Base-by-base conservation (phyloP, 768 basidiomycete genomes). In the Suillus fuscotomentosus region DNA sequence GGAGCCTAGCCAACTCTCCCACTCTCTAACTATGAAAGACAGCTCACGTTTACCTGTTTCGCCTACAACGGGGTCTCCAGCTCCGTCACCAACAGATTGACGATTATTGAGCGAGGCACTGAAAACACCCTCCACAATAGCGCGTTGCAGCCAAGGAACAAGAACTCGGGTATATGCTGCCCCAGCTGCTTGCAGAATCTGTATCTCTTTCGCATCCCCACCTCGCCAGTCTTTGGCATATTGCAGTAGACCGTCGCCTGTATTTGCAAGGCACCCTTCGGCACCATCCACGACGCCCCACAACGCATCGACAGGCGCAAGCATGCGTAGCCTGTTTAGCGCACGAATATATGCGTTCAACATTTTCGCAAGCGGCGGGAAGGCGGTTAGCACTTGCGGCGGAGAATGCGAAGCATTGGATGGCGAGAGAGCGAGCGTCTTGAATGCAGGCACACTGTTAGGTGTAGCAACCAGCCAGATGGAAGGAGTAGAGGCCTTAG, bases 251-350 rank as follows among this genome's bases (percentile, higher is more conserved):
- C 77, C 76, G 11, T 77, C 70, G 6, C 84, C 85, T 5, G 80
- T 77, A 41, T 73, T 74, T 2, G 77, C 80, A 20, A 94, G 77
- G 8, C 82, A 77, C 3, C 70, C 73, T 57, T 90, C 88, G 27
- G 92, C 77, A n/a, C 79, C 76, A 0, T 69, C 68, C 1, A 80
- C 70, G 11, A 93, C 77, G n/a, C 82, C 80, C 1, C 71, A 68
- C 54, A 87, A 70, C n/a, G 90, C 80, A 13, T 79, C 80, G 14
- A 85, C 77, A 3, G 94, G 94, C 3, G 91, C 91, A 14, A 97
- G 84, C 13, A 94, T 80, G 3, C 96, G 89, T 24, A 98, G 79
- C 3, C 87, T 83, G 73, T 98, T 98, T 51, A 98, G 78, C 1
- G 89, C 82, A 6, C 85, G 81, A 4, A 95, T 79, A 27, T 94